Percentiles rank a stretch among this genome's conserved stretches.
phyloP scores from a whole-genome alignment of 495 filamentous ascomycete species.

The Neurospora sp. region DNA sequence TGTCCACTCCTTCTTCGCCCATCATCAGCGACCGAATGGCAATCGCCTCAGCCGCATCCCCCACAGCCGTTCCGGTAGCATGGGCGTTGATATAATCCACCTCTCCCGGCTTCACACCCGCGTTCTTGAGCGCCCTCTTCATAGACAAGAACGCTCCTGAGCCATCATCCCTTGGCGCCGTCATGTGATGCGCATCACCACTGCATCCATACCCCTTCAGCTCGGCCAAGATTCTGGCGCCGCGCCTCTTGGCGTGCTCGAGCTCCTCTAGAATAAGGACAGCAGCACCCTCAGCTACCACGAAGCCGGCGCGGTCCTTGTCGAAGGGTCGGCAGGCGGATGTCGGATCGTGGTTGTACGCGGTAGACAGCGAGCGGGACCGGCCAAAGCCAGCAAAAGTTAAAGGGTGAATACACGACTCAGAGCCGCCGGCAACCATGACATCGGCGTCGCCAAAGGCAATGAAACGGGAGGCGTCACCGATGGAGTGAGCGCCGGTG shows the following conservation, averaged over 20 bases:
- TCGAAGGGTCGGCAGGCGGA: constrained; percentile 83
- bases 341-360: constrained; percentile 63
- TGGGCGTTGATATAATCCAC: constrained; percentile 96
- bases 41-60: constrained; percentile 77
- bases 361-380: constrained; percentile 72
- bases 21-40: constrained; percentile 75
- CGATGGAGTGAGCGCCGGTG: constrained; percentile 87
- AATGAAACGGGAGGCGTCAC: constrained; percentile 86
- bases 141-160: constrained; percentile 74
- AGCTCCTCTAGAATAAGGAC: constrained; percentile 84
- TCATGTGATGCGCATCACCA: constrained; percentile 86
- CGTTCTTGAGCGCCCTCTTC: constrained; percentile 70
- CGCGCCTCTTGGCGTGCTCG: constrained; percentile 71
- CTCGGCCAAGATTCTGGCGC: constrained; percentile 81
- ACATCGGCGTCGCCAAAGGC: constrained; percentile 82
- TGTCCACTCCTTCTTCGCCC: constrained; percentile 53
- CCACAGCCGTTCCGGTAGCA: constrained; percentile 76
- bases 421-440: constrained; percentile 88
- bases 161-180: constrained; percentile 73
- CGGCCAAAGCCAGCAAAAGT: constrained; percentile 86
- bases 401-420: constrained; percentile 93
- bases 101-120: constrained; percentile 50
- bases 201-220: constrained; percentile 79
- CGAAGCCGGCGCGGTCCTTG: constrained; percentile 69
- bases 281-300: constrained; percentile 86